Conservation (phyloP, 2,329 filamentous ascomycete genomes). For the Pseudogymnoascus sp. region DNA sequence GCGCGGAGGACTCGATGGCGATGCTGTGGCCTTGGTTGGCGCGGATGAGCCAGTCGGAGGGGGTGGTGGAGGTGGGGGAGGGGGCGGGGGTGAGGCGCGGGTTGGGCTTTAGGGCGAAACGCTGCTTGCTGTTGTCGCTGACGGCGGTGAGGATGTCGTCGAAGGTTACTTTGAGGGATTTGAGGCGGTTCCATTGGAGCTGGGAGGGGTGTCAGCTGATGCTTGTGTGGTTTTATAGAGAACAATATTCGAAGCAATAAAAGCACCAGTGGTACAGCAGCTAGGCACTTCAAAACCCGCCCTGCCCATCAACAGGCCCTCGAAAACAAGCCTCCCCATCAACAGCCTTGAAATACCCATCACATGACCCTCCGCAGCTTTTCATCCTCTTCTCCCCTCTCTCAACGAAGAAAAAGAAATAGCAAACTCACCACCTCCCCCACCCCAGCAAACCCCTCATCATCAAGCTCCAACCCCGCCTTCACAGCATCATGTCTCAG, state of each 20-base stretch:
- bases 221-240: background rate
- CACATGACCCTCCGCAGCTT: background rate
- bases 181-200: slow-evolving; percentile 39
- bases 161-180: slow-evolving; percentile 64
- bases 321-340: background rate
- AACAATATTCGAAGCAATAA: background rate
- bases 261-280: background rate
- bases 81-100: slow-evolving; percentile 19
- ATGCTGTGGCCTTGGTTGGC: slow-evolving; percentile 94
- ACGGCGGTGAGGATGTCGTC: slow-evolving; percentile 65
- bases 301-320: background rate
- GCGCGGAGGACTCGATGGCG: slow-evolving; percentile 54
- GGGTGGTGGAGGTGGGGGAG: slow-evolving; percentile 20
- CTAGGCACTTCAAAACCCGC: background rate
- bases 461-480: slow-evolving; percentile 49
- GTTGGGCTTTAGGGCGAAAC: slow-evolving; percentile 67
- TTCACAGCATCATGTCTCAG: slow-evolving; percentile 32
- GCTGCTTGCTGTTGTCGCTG: slow-evolving; percentile 74
- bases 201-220: slow-evolving; percentile 12
- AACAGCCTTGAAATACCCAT: background rate
- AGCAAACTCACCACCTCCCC: slow-evolving; percentile 47
- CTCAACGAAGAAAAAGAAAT: slow-evolving; percentile 10
- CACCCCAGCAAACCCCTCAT: slow-evolving; percentile 50
- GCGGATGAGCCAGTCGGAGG: slow-evolving; percentile 68
- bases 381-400: background rate